phyloP scores from a whole-genome alignment of 331 rosid genomes.

The Arachis monticola region DNA sequence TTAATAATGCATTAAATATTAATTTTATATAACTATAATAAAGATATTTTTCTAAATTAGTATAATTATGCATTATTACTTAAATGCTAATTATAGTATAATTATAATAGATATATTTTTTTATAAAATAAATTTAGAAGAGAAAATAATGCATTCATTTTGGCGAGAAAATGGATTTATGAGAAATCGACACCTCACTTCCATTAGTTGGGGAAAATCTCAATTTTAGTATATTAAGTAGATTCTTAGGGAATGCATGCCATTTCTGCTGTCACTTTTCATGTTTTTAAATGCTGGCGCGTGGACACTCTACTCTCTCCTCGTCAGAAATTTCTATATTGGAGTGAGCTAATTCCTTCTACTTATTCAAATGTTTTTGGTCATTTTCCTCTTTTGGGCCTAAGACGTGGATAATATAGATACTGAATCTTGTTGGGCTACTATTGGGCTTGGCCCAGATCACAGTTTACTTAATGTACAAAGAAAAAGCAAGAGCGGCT shows the following conservation, averaged over 20 bases:
- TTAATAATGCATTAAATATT: too few relatives aligned
- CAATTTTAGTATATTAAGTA: too few relatives aligned
- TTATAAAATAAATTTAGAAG: too few relatives aligned
- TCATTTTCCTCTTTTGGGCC: not conserved
- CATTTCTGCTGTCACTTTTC: slow-evolving; percentile 57
- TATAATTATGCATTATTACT: too few relatives aligned
- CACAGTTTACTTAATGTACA: slow-evolving; percentile 43
- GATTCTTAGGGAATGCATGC: slow-evolving; percentile 50
- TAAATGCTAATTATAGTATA: too few relatives aligned
- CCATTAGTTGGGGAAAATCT: too few relatives aligned
- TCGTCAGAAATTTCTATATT: slow-evolving; percentile 50
- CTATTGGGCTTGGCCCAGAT: slow-evolving; percentile 50
- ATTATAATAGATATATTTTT: too few relatives aligned
- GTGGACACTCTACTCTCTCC: slow-evolving; percentile 48
- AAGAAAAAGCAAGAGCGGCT: slow-evolving; percentile 18
- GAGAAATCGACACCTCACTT: too few relatives aligned
- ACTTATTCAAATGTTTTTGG: not conserved
- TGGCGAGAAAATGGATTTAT: too few relatives aligned
- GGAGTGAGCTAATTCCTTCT: slow-evolving; percentile 39
- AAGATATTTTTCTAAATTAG: too few relatives aligned
- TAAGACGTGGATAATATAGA: slow-evolving; percentile 28
- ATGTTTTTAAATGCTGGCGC: slow-evolving; percentile 53
- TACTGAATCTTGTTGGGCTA: slow-evolving; percentile 56
- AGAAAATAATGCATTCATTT: too few relatives aligned
- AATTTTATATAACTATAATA: too few relatives aligned